Base-by-base conservation (phyloP, 352 stramenopile genomes). In the Globisporangium lucens region DNA sequence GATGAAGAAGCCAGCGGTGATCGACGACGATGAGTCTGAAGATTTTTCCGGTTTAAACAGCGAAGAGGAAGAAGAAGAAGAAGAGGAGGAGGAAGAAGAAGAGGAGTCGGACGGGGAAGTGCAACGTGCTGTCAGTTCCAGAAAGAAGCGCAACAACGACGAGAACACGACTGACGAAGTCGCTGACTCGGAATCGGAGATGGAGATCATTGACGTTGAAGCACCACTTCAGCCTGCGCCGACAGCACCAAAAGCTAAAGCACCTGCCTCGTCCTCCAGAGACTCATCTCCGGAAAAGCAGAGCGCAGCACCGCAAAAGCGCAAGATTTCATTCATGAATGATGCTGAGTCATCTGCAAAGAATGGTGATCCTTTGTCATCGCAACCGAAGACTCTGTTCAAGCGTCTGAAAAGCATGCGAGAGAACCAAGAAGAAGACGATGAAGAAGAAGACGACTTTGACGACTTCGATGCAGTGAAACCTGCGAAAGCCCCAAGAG, bases 21-120 rank as follows among this genome's bases (percentile, higher is more conserved):
- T 79, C 24, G 83, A 89, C 7, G 78, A 76, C 49, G 79, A 86
- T 61, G 75, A 82, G 10, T 87, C 77, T 12, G 79, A 87, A 24
- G 64, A 72, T 27, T 69, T 78, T 17, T 78, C 60, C 0, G 71
- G 59, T 5, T 73, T 61, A n/a, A 80, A 72, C 38, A 78, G 67
- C 43, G 74, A 76, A 4, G 68, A 75, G 4, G 72, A 76, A 20
- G 59, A 74, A 47, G 73, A 80, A n/a, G 36, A 73, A 0, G 67
- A 74, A 27, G 69, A 80, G 33, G 70, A 75, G n/a, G 60, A 75
- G 3, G 65, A 65, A 0, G 56, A 66, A 12, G 57, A 67, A 1
- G 36, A 60, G 27, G 61, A 69, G 3, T 49, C 51, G 33, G 47
- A 60, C 8, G 57, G 57, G 13, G 55, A 56, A 43, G 41, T 64